Evolutionary conservation across 371 early-diverging fungal genomes (phyloP).

Genomic region (Phascolomyces articulosus): DNA sequence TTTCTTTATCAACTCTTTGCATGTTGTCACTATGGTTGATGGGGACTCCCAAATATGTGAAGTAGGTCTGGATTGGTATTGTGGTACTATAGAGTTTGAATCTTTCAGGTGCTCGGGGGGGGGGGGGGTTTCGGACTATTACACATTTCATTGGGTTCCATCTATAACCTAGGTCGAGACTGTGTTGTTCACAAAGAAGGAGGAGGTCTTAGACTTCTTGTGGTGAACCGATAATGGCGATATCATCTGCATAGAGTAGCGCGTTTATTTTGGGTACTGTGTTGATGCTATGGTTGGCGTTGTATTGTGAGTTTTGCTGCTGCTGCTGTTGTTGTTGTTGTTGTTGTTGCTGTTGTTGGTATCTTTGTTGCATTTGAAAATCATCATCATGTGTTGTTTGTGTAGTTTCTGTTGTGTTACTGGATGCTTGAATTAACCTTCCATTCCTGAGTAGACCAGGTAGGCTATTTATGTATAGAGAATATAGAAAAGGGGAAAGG

Average conservation of each 20-base stretch:
- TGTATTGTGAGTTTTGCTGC: too few species aligned
- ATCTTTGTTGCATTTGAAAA: too few species aligned
- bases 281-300: too few species aligned
- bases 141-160: too few species aligned
- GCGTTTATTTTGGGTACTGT: neutral
- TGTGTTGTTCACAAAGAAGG: conserved; percentile 15
- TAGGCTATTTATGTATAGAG: conserved; percentile 25
- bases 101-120: neutral
- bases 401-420: neutral
- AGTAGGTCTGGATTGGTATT: neutral
- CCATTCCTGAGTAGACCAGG: conserved; percentile 8
- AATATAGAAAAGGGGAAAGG: conserved; percentile 28
- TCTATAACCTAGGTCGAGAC: conserved; percentile 21
- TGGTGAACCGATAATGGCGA: conserved; percentile 23
- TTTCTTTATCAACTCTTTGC: neutral
- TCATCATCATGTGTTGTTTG: neutral
- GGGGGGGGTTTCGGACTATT: conserved; percentile 16
- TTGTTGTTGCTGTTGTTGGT: too few species aligned
- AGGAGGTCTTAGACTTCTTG: conserved; percentile 21
- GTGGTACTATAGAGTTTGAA: conserved; percentile 1
- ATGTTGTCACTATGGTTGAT: neutral
- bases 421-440: neutral
- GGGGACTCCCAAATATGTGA: conserved; percentile 14
- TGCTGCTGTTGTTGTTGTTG: too few species aligned
- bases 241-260: conserved; percentile 34